These are phyloP conservation scores for Urtica urens DNA, from an alignment of 306 rosid genomes.

Conservation along the genomic window DNA sequence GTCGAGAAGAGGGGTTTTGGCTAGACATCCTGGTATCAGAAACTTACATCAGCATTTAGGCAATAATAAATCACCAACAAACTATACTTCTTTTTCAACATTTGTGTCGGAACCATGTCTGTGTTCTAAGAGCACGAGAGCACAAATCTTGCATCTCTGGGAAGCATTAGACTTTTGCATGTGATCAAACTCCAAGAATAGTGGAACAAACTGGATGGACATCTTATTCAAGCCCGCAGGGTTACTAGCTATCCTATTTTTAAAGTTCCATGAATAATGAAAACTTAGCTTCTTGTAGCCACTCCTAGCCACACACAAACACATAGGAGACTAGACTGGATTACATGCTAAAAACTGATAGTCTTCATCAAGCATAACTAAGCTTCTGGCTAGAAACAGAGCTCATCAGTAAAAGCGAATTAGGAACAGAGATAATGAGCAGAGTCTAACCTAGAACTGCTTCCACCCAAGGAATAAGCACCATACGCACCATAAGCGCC, in stretches of 20 bases:
- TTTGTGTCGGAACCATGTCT: no score
- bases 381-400: background rate
- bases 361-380: background rate
- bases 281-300: no score
- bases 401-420: background rate
- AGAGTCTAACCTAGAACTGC: conserved; percentile 61
- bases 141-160: no score
- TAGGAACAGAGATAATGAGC: background rate
- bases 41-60: conserved; percentile 20
- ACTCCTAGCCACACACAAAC: no score
- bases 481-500: conserved; percentile 85
- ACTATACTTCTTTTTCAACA: background rate
- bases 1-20: conserved; percentile 41
- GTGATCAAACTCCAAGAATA: no score
- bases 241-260: no score
- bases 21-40: conserved; percentile 40
- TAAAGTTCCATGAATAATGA: no score
- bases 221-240: no score
- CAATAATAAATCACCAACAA: background rate
- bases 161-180: no score
- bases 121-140: no score
- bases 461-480: conserved; percentile 61
- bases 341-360: background rate
- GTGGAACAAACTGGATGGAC: no score
- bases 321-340: background rate